Conservation (phyloP, 805 yeast species). For the Saccharomycopsis capsularis region DNA sequence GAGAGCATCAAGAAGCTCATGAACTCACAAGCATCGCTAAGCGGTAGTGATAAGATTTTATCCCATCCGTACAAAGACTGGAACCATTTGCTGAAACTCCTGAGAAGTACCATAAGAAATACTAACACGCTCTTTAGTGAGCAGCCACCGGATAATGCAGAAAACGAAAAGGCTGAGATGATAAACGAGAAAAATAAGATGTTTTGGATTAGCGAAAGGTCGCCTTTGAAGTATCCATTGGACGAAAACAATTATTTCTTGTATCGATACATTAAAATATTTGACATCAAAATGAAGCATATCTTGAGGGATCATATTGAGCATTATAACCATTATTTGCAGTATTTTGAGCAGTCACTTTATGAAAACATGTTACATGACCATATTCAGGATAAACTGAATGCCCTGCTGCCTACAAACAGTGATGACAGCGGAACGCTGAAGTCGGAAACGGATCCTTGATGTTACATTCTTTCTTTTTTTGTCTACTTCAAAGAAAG, state of each 20-base stretch:
- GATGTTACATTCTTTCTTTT: too few species aligned
- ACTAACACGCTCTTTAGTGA: neutral
- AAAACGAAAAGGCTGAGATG: neutral
- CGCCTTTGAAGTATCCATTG: constrained; percentile 66
- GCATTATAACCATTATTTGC: constrained; percentile 23
- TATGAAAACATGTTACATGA: too few species aligned
- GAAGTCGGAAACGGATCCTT: too few species aligned
- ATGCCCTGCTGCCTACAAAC: too few species aligned
- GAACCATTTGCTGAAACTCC: constrained; percentile 33
- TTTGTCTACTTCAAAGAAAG: too few species aligned
- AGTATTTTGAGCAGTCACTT: too few species aligned
- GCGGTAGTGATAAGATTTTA: constrained; percentile 31
- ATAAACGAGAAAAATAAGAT: constrained; percentile 23
- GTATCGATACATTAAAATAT: constrained; percentile 27
- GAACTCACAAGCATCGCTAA: neutral
- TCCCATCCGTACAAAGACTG: constrained; percentile 48
- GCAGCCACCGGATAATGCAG: neutral
- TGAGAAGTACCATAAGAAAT: constrained; percentile 22
- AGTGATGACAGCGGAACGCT: too few species aligned
- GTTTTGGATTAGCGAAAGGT: constrained; percentile 59
- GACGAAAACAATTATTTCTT: constrained; percentile 60
- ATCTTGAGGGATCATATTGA: constrained; percentile 11
- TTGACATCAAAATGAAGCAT: constrained; percentile 17
- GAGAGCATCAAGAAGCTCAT: constrained; percentile 13
- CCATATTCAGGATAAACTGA: too few species aligned